Percentiles rank a stretch among this genome's conserved stretches.
These are phyloP conservation scores for Glycine latifolia DNA, from an alignment of 306 rosid species.

Conservation along the genomic window DNA sequence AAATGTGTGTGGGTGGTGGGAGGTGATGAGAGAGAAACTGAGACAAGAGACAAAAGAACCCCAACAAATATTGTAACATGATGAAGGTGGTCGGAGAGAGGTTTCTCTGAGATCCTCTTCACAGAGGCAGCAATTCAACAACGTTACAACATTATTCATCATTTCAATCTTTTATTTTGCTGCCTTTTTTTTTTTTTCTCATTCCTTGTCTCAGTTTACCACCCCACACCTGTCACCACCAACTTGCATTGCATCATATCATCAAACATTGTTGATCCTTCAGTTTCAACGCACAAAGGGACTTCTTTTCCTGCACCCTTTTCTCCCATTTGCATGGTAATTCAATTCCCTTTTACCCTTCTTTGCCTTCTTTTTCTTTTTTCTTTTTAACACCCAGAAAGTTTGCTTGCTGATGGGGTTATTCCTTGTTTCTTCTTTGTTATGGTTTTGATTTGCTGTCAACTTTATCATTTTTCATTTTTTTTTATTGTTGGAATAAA, in stretches of 20 bases:
- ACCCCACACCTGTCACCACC: neutral
- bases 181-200: slow-evolving; percentile 58
- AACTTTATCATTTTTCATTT: neutral
- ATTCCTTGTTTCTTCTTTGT: slow-evolving; percentile 61
- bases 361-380: too few species aligned
- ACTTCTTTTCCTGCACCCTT: slow-evolving; percentile 47
- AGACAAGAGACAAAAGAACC: slow-evolving; percentile 20
- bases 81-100: slow-evolving; percentile 75
- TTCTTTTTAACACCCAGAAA: too few species aligned
- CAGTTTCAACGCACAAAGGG: slow-evolving; percentile 21
- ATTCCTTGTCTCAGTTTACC: slow-evolving; percentile 55
- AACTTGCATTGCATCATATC: too few species aligned
- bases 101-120: slow-evolving; percentile 83
- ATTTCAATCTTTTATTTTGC: slow-evolving; percentile 57
- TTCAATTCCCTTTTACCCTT: slow-evolving; percentile 45
- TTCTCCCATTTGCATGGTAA: slow-evolving; percentile 33
- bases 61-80: slow-evolving; percentile 12
- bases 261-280: slow-evolving; percentile 34
- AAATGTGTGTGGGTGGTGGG: slow-evolving; percentile 57
- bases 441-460: slow-evolving; percentile 30
- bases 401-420: slow-evolving; percentile 71
- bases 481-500: neutral
- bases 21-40: slow-evolving; percentile 58
- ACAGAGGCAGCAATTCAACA: slow-evolving; percentile 58
- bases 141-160: neutral